A percentile compares a stretch with the other conserved stretches of the same genome.
phyloP scores from a whole-genome alignment of 352 stramenopile genomes.

The Globisporangium spinosum region DNA sequence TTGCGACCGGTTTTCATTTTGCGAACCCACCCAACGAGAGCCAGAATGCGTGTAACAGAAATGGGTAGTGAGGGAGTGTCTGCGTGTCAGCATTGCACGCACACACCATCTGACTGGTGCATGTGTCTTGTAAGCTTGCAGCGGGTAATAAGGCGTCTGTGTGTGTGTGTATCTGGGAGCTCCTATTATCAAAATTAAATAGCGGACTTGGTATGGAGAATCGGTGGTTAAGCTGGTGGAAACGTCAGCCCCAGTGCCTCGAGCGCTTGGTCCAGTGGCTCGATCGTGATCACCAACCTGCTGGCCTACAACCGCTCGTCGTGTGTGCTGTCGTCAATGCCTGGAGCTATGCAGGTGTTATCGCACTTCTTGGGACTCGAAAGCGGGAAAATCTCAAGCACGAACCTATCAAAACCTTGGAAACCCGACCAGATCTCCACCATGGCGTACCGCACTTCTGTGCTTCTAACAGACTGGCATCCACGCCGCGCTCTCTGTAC shows the following conservation, averaged over 20 bases:
- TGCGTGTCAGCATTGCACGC: neutral
- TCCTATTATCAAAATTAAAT: neutral
- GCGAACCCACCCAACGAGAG: neutral
- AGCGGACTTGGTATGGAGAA: too few species aligned
- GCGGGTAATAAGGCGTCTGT: too few species aligned
- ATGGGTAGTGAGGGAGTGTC: neutral
- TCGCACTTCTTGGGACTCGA: neutral
- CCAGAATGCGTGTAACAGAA: neutral
- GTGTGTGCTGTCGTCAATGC: too few species aligned
- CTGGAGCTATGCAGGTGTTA: neutral
- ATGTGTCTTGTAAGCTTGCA: too few species aligned
- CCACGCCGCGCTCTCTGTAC: neutral
- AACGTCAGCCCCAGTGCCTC: neutral
- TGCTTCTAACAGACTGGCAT: neutral
- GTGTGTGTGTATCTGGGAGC: neutral
- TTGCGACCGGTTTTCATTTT: neutral
- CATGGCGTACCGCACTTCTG: neutral
- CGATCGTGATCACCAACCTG: neutral
- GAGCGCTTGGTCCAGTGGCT: neutral
- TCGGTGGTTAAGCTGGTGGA: neutral
- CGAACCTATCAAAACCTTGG: neutral
- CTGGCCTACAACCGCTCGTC: neutral
- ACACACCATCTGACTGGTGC: too few species aligned
- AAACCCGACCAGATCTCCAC: slow-evolving; percentile 12
- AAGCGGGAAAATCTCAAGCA: slow-evolving; percentile 1